Percentiles rank a stretch among this genome's conserved stretches.
These are phyloP conservation scores for Cyberlindnera veronae DNA, from an alignment of 805 yeast genomes.

Conservation along the genomic window DNA sequence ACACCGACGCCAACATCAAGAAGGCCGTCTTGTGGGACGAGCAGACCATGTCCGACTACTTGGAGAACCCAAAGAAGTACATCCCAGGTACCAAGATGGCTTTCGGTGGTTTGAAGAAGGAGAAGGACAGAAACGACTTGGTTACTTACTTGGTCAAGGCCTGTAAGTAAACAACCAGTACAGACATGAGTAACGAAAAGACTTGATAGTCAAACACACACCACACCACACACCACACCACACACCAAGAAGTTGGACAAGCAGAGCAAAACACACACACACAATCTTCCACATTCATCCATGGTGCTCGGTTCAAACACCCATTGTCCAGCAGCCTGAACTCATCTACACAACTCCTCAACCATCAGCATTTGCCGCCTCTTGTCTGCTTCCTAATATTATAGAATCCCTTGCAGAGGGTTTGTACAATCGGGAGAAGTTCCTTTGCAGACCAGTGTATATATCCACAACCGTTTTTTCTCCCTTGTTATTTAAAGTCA, in stretches of 20 bases:
- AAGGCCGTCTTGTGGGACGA: constrained; percentile 87
- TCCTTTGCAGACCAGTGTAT: constrained; percentile 3
- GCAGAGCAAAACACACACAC: neutral
- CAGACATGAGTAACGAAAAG: constrained; percentile 10
- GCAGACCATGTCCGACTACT: constrained; percentile 89
- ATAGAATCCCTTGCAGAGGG: constrained; percentile 1
- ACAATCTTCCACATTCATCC: no score
- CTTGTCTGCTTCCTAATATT: constrained; percentile 2
- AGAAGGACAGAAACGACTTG: constrained; percentile 97
- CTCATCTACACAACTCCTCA: neutral
- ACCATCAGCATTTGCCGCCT: neutral
- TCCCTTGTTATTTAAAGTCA: constrained; percentile 4
- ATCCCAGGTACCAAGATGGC: constrained; percentile 99
- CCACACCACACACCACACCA: neutral
- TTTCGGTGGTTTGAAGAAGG: constrained; percentile 98
- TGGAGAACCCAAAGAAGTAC: constrained; percentile 99
- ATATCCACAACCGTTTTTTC: neutral
- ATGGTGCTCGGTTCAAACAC: no score
- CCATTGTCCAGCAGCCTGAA: neutral
- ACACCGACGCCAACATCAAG: constrained; percentile 97
- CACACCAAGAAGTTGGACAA: neutral
- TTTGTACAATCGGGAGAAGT: neutral
- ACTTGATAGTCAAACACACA: neutral
- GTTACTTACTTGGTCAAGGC: constrained; percentile 74
- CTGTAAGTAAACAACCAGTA: constrained; percentile 36